Evolutionary conservation across 2,329 filamentous ascomycete species (phyloP).

Genomic region (Alternaria brassicicola): DNA sequence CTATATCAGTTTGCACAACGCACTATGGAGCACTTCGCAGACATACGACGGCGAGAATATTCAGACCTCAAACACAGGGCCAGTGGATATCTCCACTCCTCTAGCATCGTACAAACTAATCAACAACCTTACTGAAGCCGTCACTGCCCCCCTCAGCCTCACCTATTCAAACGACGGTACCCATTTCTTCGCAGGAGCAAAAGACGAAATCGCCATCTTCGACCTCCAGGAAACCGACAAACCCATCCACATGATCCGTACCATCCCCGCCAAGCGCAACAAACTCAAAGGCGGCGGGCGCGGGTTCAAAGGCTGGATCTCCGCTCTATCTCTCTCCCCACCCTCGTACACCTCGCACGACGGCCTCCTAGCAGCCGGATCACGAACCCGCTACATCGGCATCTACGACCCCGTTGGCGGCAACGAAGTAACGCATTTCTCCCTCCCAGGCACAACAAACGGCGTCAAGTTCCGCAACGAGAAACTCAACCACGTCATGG

Average conservation of each 20-base stretch:
- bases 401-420: constrained; percentile 61
- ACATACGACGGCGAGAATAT: constrained; percentile 11
- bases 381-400: constrained; percentile 61
- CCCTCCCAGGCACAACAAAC: constrained; percentile 40
- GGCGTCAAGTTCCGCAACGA: constrained; percentile 13
- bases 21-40: constrained; percentile 51
- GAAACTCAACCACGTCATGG: constrained; percentile 31
- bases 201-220: constrained; percentile 61
- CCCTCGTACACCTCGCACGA: constrained; percentile 42
- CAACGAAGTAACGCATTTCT: constrained; percentile 59
- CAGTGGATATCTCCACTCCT: constrained; percentile 31
- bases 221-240: constrained; percentile 58
- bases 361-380: constrained; percentile 62
- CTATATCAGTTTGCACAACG: constrained; percentile 63
- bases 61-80: neutral
- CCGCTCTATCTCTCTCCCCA: constrained; percentile 54
- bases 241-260: constrained; percentile 51
- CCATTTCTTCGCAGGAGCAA: constrained; percentile 63
- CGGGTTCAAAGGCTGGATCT: constrained; percentile 63
- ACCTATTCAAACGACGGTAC: constrained; percentile 57
- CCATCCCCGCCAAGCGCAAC: constrained; percentile 56
- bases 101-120: constrained; percentile 62
- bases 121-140: constrained; percentile 61
- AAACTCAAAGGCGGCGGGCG: constrained; percentile 52
- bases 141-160: constrained; percentile 61